Evolutionary conservation across 176 grass and related monocot species (phyloP).

Genomic region (Aegilops bicornis): DNA sequence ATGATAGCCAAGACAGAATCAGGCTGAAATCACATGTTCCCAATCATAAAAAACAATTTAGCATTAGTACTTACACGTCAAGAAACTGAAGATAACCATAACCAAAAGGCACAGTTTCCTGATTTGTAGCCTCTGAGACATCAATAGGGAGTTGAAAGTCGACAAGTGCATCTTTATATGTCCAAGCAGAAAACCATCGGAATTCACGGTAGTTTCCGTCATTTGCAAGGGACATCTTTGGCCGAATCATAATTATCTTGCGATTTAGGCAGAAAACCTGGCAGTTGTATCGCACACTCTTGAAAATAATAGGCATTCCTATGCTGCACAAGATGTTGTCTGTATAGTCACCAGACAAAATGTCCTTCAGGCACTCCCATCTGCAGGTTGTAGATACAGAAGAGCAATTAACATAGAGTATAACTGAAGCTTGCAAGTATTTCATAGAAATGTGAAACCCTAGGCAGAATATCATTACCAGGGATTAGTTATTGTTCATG

Average conservation of each 20-base stretch:
- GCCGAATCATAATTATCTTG: slow-evolving; percentile 90
- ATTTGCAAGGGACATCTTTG: slow-evolving; percentile 92
- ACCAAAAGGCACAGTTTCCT: slow-evolving; percentile 75
- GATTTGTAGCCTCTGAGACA: slow-evolving; percentile 70
- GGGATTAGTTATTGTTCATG: neutral
- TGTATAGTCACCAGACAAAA: slow-evolving; percentile 74
- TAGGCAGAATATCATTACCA: neutral
- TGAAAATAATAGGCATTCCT: slow-evolving; percentile 91
- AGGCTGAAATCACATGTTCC: slow-evolving; percentile 12
- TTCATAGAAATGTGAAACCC: neutral
- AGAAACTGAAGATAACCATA: slow-evolving; percentile 87
- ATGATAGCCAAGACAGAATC: neutral
- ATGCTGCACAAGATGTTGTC: slow-evolving; percentile 88
- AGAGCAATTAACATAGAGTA: neutral
- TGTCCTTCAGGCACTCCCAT: slow-evolving; percentile 91
- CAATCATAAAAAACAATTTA: slow-evolving; percentile 18
- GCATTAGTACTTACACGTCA: slow-evolving; percentile 70
- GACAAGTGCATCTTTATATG: slow-evolving; percentile 67
- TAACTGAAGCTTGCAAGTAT: neutral
- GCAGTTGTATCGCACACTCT: slow-evolving; percentile 89
- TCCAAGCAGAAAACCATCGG: slow-evolving; percentile 97
- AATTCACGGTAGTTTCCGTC: slow-evolving; percentile 97
- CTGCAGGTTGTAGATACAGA: slow-evolving; percentile 33
- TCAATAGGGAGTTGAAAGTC: slow-evolving; percentile 69
- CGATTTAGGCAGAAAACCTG: slow-evolving; percentile 92